Evolutionary conservation across 768 basidiomycete species (phyloP).

Genomic region (Ephemerocybe angulata): DNA sequence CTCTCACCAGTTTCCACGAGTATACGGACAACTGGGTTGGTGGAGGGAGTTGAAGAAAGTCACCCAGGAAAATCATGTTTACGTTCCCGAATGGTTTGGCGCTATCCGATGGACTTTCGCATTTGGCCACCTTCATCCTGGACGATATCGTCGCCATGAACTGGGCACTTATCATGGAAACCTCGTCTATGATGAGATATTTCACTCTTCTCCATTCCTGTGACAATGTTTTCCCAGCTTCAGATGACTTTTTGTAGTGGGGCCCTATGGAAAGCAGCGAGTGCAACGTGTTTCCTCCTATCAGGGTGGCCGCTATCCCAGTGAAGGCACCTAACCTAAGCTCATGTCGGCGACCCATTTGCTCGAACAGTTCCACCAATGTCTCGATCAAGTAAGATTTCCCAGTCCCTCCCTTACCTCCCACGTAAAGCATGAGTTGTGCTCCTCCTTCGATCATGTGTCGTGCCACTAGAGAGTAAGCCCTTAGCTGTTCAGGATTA

Average conservation of each 20-base stretch:
- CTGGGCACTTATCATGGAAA: conserved; percentile 16
- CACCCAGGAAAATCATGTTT: conserved; percentile 29
- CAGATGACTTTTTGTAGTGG: neutral
- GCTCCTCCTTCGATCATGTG: conserved; percentile 5
- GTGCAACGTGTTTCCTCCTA: conserved; percentile 27
- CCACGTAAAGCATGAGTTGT: conserved; percentile 25
- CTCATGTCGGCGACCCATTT: conserved; percentile 1
- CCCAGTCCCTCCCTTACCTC: conserved; percentile 27
- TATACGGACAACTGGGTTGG: conserved; percentile 16
- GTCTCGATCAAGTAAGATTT: conserved; percentile 26
- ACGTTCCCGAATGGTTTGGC: conserved; percentile 24
- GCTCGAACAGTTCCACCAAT: conserved; percentile 16
- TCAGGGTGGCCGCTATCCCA: conserved; percentile 24
- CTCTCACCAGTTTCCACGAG: conserved; percentile 3
- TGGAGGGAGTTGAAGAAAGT: conserved; percentile 11
- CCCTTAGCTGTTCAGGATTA: neutral
- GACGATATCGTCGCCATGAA: conserved; percentile 19
- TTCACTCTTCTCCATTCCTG: conserved; percentile 16
- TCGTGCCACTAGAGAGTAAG: conserved; percentile 6
- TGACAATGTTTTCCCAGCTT: neutral
- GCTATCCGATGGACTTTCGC: neutral
- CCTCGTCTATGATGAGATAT: conserved; percentile 20
- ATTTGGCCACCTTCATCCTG: conserved; percentile 19
- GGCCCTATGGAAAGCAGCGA: conserved; percentile 17
- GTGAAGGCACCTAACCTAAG: conserved; percentile 23